Evolutionary conservation across 202 grass and related monocot genomes (phyloP), one percentile per base, ranked within the genome.

Genomic region (Alloteropsis angusta): DNA sequence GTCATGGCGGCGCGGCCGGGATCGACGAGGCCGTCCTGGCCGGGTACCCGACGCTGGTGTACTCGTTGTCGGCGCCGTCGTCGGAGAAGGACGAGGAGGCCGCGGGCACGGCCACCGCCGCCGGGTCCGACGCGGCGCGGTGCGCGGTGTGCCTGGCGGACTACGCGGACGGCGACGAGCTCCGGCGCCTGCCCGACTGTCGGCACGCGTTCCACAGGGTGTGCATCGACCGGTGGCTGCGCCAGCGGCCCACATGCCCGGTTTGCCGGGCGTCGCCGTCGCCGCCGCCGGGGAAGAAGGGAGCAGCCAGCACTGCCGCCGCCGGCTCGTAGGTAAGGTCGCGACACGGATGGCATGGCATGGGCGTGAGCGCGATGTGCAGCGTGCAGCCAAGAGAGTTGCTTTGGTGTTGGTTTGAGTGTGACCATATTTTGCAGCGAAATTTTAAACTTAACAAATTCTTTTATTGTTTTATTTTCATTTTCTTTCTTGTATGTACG

Each of bases 201-300:
- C 35, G 57, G 1, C 94, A 97, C 81, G 53, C 83, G 80, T 97
- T 97, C 79, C 94, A 97, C 45, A 68, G 83, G 2, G 35, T 16
- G 12, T 97, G 94, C 65, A 50, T 92, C 19, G 91, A 97, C 82
- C 76, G 66, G 19, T 97, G 94, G 94, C 82, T 97, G n/a, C 81
- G 71, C 43, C 82, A 59, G 7, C 87, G 81, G 7, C 74, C 91
- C 7, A 92, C 89, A 3, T 97, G 94, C 84, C 94, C 94, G 5
- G 72, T 94, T 13, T 94, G 94, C 62, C 81, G 86, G 0, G 23
- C 44, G 15, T 30, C 68, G 9, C 74, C 80, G 17, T 16, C 65
- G 12, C 66, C 72, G 59, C 5, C 28, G 43, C 36, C 35, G 47
- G 0, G 3, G 22, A 4, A 17, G 42, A 4, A 7, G 83, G 74